A percentile compares a stretch with the other conserved stretches of the same genome.
phyloP scores from a whole-genome alignment of 192 early-diverging fungal genomes.

The Backusella parvicylindrica region DNA sequence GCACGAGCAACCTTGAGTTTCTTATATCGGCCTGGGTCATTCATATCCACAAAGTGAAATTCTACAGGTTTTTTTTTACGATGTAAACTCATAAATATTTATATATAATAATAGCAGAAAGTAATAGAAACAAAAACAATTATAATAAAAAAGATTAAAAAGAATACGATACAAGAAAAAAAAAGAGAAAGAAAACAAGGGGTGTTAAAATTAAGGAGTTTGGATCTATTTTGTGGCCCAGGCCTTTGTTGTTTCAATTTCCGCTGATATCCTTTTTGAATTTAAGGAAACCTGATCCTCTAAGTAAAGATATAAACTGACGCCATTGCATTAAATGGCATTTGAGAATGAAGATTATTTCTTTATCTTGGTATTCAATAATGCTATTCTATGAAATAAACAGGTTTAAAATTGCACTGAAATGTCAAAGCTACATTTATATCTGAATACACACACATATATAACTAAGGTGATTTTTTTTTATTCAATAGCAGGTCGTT shows the following conservation, averaged over 20 bases:
- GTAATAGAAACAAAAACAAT: not conserved
- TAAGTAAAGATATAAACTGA: not conserved
- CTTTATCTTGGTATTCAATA: not conserved
- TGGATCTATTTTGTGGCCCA: not conserved
- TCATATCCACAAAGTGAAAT: slow-evolving; percentile 35
- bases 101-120: not conserved
- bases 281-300: not conserved
- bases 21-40: slow-evolving; percentile 34
- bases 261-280: not conserved
- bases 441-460: no score
- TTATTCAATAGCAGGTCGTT: not conserved
- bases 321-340: not conserved
- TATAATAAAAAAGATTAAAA: slow-evolving; percentile 9
- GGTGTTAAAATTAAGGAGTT: not conserved
- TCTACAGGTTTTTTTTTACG: slow-evolving; percentile 28
- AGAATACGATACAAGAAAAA: slow-evolving; percentile 7
- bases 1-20: slow-evolving; percentile 30
- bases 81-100: slow-evolving; percentile 4
- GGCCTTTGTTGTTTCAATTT: not conserved
- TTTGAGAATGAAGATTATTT: not conserved
- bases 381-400: not conserved
- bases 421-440: not conserved
- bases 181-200: slow-evolving; percentile 15
- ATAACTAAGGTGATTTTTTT: not conserved
- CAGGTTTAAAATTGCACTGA: not conserved